Evolutionary conservation across 1,284 basidiomycete genomes (phyloP).

Genomic region (Cryptococcus sp.): DNA sequence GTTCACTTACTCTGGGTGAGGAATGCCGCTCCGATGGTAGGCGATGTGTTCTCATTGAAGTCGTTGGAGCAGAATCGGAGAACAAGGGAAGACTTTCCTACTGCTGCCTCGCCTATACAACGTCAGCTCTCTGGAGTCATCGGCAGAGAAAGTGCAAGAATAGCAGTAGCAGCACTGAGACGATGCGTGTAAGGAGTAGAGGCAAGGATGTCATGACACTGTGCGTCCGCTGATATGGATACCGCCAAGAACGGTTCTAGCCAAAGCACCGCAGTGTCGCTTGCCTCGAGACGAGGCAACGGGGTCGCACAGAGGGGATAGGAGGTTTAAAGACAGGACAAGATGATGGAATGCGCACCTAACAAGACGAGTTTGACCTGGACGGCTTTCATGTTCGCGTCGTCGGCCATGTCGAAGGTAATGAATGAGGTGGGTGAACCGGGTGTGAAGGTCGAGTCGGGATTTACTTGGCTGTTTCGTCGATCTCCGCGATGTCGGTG

Average conservation of each 20-base stretch:
- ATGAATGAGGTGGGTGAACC: not conserved
- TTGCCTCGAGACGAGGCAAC: too few species aligned
- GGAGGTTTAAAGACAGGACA: too few species aligned
- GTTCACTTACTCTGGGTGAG: constrained; percentile 44
- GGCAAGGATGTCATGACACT: constrained; percentile 6
- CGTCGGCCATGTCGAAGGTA: constrained; percentile 34
- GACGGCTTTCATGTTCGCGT: constrained; percentile 65
- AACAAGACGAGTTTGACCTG: constrained; percentile 86
- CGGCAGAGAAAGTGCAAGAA: not conserved
- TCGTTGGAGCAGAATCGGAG: constrained; percentile 64
- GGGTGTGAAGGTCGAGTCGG: not conserved
- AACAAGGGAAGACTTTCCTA: constrained; percentile 99
- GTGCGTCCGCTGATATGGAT: too few species aligned
- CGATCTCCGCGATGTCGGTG: too few species aligned
- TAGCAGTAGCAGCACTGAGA: too few species aligned
- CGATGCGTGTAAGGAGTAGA: too few species aligned
- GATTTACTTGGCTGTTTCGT: too few species aligned
- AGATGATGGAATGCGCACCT: constrained; percentile 52
- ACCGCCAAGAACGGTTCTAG: too few species aligned
- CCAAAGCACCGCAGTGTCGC: too few species aligned
- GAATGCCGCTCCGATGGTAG: constrained; percentile 95
- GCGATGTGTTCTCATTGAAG: constrained; percentile 51
- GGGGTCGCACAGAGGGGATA: too few species aligned
- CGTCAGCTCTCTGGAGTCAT: not conserved
- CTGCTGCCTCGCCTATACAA: constrained; percentile 86